Conservation (phyloP, 768 basidiomycete genomes). For the Agaricus subrufescens region DNA sequence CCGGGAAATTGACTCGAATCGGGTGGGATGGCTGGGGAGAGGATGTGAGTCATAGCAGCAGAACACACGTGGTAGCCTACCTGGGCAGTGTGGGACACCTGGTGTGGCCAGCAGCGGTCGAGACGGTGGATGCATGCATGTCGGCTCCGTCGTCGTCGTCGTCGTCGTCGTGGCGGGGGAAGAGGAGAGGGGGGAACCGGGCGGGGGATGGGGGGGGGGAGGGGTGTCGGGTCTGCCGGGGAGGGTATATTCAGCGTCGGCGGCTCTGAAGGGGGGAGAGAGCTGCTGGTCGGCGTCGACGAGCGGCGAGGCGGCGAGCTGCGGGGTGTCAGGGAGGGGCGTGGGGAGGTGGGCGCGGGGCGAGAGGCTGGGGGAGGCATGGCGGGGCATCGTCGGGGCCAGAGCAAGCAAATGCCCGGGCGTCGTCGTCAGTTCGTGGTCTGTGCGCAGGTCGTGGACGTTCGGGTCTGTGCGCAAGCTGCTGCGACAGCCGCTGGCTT, state of each 20-base stretch:
- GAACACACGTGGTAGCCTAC: conserved; percentile 14
- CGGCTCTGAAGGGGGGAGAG: conserved; percentile 26
- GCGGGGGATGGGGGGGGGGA: conserved; percentile 21
- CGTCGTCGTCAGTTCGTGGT: background rate
- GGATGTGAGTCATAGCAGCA: conserved; percentile 6
- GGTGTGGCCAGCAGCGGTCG: conserved; percentile 11
- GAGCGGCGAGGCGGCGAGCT: no score
- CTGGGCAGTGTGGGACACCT: conserved; percentile 16
- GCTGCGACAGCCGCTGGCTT: no score
- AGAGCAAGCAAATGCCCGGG: conserved; percentile 18
- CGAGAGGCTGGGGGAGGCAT: conserved; percentile 11
- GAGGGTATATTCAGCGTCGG: background rate
- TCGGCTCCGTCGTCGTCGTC: background rate
- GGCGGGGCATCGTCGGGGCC: conserved; percentile 7
- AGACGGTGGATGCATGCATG: no score
- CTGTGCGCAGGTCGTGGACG: background rate
- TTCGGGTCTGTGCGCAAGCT: no score
- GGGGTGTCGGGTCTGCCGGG: conserved; percentile 10
- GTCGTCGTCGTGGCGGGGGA: background rate
- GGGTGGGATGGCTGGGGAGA: background rate
- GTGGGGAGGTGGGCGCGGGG: conserved; percentile 23
- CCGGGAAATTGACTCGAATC: conserved; percentile 6
- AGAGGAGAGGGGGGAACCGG: conserved; percentile 2
- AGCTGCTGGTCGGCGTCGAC: conserved; percentile 19
- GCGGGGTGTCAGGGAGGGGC: conserved; percentile 12